Evolutionary conservation across 176 grass and related monocot species (phyloP).

Genomic region (Raddia distichophylla): DNA sequence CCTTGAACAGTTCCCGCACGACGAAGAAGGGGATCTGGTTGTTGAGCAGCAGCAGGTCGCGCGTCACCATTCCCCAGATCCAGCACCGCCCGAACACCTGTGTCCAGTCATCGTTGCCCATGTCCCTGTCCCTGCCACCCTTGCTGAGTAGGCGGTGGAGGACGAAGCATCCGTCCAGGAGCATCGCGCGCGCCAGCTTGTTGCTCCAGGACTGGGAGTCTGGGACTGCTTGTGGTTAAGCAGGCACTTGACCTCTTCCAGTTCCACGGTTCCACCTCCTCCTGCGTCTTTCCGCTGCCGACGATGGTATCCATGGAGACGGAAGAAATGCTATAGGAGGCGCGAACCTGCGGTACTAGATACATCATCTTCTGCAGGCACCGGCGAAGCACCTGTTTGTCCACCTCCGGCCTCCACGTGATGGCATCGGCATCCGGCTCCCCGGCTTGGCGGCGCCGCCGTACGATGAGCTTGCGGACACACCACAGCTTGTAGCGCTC

Average conservation of each 20-base stretch:
- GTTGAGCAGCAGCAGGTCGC: conserved; percentile 52
- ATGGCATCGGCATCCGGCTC: not conserved
- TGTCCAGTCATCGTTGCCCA: not conserved
- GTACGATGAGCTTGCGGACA: not conserved
- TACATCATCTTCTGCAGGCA: not conserved
- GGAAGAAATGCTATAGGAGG: not conserved
- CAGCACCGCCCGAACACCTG: conserved; percentile 2
- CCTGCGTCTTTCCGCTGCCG: too few relatives aligned
- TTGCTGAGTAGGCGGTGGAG: conserved; percentile 34
- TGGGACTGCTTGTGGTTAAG: too few relatives aligned
- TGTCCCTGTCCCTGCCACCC: not conserved
- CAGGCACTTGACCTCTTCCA: too few relatives aligned
- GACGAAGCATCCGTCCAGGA: conserved; percentile 53
- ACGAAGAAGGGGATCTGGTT: conserved; percentile 62
- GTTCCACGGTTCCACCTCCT: too few relatives aligned
- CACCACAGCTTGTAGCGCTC: conserved; percentile 15
- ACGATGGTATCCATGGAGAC: fast-evolving
- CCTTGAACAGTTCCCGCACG: not conserved
- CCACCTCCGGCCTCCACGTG: not conserved
- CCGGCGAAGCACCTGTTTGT: not conserved
- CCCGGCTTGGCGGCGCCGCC: not conserved
- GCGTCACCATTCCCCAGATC: not conserved
- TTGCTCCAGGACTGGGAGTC: too few relatives aligned
- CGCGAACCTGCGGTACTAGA: fast-evolving
- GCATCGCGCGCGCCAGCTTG: conserved; percentile 6